A percentile compares a stretch with the other conserved stretches of the same genome.
phyloP scores from a whole-genome alignment of 345 rosid species.

The Theobroma cacao region DNA sequence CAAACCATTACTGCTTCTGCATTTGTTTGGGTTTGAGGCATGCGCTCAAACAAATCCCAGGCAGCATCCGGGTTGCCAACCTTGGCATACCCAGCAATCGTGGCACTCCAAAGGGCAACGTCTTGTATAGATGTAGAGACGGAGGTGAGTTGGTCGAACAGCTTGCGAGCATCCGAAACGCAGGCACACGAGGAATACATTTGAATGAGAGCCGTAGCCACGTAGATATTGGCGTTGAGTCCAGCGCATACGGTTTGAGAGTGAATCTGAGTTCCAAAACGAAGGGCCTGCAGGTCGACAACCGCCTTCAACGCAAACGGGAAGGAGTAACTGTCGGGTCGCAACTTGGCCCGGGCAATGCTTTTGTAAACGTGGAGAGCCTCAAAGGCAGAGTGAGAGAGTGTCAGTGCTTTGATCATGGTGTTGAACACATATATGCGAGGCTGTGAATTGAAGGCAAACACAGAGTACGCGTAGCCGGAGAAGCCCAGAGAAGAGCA shows the following conservation, averaged over 20 bases:
- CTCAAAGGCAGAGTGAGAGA: slow-evolving; percentile 25
- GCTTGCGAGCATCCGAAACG: slow-evolving; percentile 43
- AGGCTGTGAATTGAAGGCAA: slow-evolving; percentile 29
- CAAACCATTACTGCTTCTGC: slow-evolving; percentile 29
- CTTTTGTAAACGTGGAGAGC: slow-evolving; percentile 50
- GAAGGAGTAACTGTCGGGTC: slow-evolving; percentile 64
- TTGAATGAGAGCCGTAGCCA: slow-evolving; percentile 50
- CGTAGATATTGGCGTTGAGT: slow-evolving; percentile 38
- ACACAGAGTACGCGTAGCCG: slow-evolving; percentile 46
- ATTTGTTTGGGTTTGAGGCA: slow-evolving; percentile 52
- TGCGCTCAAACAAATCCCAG: slow-evolving; percentile 40
- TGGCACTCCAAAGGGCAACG: slow-evolving; percentile 60
- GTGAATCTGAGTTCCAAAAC: slow-evolving; percentile 59
- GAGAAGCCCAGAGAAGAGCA: slow-evolving; percentile 50
- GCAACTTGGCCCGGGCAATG: slow-evolving; percentile 40
- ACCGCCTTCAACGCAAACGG: slow-evolving; percentile 59
- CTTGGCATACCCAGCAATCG: slow-evolving; percentile 50
- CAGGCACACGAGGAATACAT: slow-evolving; percentile 39
- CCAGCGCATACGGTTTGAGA: slow-evolving; percentile 48
- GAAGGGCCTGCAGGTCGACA: slow-evolving; percentile 29
- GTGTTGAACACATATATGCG: slow-evolving; percentile 48
- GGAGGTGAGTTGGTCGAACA: slow-evolving; percentile 41
- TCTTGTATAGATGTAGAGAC: slow-evolving; percentile 19
- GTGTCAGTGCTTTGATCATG: slow-evolving; percentile 55
- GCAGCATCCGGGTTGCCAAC: slow-evolving; percentile 47